Percentiles rank a stretch among this genome's conserved stretches.
Evolutionary conservation across 2,329 filamentous ascomycete species (phyloP).

Genomic region (Ascochyta pisi): DNA sequence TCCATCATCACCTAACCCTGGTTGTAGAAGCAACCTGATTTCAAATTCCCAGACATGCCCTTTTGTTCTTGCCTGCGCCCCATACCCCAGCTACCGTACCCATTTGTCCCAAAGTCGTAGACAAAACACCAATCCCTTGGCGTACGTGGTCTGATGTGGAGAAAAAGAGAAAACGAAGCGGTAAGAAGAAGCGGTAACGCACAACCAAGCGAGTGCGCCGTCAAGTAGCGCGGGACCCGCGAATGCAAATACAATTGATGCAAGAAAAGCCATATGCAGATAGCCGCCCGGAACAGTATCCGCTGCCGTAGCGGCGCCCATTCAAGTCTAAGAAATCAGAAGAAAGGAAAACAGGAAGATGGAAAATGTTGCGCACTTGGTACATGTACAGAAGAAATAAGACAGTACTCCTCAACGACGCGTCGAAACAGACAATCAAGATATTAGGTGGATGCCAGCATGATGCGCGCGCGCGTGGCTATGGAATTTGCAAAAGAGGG

Average conservation of each 20-base stretch:
- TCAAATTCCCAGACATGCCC: conserved; percentile 19
- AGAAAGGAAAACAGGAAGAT: conserved; percentile 20
- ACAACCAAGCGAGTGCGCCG: conserved; percentile 11
- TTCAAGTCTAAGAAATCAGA: conserved; percentile 18
- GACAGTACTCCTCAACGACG: conserved; percentile 11
- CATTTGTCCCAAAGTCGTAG: conserved; percentile 14
- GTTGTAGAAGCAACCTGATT: conserved; percentile 36
- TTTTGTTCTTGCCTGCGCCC: conserved; percentile 19
- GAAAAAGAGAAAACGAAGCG: conserved; percentile 21
- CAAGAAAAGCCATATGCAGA: conserved; percentile 22
- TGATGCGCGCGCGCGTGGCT: conserved; percentile 4
- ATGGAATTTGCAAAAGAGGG: conserved; percentile 18
- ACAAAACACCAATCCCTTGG: conserved; percentile 27
- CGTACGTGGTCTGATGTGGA: conserved; percentile 21
- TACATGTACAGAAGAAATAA: conserved; percentile 38
- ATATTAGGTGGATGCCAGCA: conserved; percentile 22
- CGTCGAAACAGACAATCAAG: conserved; percentile 7
- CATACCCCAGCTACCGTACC: conserved; percentile 20
- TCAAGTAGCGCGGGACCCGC: conserved; percentile 4
- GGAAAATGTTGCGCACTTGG: conserved; percentile 26
- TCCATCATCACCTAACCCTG: conserved; percentile 31
- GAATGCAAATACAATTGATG: conserved; percentile 19
- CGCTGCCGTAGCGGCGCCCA: conserved; percentile 13
- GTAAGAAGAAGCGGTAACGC: conserved; percentile 24
- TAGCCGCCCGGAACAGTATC: conserved; percentile 18